Evolutionary conservation across 129 eudicot species (phyloP).

Genomic region (Centella asiatica): DNA sequence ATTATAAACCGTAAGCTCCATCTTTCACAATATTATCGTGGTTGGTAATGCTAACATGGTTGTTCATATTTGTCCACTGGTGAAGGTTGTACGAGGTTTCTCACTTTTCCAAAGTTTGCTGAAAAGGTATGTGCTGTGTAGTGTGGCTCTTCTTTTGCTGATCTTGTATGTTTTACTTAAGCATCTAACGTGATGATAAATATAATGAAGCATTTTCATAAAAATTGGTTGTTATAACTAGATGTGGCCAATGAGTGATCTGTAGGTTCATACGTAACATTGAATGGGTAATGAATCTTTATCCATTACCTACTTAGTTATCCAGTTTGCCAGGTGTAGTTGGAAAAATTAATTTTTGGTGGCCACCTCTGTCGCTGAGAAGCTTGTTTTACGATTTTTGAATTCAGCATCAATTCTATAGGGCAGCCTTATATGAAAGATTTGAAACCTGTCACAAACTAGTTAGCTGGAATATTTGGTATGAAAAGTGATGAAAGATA

Average conservation of each 20-base stretch:
- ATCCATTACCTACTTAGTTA: too few species aligned
- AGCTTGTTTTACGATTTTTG: neutral
- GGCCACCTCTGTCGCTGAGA: neutral
- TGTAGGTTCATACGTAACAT: too few species aligned
- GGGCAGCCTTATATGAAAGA: too few species aligned
- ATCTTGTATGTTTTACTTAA: neutral
- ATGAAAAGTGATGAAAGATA: too few species aligned
- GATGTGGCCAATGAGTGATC: too few species aligned
- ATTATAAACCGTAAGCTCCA: neutral
- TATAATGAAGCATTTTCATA: neutral
- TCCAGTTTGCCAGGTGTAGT: too few species aligned
- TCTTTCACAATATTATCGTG: neutral
- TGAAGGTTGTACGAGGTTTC: constrained; percentile 61
- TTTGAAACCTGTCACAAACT: too few species aligned
- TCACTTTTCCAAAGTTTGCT: constrained; percentile 48
- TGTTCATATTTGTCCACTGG: constrained; percentile 4
- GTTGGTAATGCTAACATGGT: constrained; percentile 1
- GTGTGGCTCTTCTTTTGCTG: neutral
- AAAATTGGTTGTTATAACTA: neutral
- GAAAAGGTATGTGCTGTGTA: constrained; percentile 28
- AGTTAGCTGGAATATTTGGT: too few species aligned
- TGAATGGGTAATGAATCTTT: too few species aligned
- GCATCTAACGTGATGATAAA: neutral
- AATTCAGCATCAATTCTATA: neutral
- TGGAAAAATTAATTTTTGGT: neutral